phyloP scores from a whole-genome alignment of 768 basidiomycete species.

The Paxillus involutus region DNA sequence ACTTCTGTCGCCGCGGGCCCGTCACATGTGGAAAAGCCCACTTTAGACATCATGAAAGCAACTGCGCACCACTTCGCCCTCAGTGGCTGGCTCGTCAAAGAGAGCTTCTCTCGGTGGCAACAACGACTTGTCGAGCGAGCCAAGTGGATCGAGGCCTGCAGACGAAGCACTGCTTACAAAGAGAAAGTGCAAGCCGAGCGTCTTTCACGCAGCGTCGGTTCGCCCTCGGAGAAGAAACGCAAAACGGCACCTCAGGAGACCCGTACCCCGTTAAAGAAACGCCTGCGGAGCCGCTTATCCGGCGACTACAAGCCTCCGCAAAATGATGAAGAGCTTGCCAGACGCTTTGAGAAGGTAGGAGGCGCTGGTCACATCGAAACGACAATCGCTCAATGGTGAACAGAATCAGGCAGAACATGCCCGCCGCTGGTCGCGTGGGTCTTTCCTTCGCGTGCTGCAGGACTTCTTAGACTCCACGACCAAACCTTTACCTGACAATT shows the following conservation, averaged over 20 bases:
- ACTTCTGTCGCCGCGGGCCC: constrained; percentile 1
- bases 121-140: constrained; percentile 42
- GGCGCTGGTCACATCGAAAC: neutral
- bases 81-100: constrained; percentile 40
- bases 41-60: constrained; percentile 32
- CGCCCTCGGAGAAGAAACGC: constrained; percentile 22
- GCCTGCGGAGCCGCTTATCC: constrained; percentile 36
- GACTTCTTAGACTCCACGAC: constrained; percentile 38
- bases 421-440: constrained; percentile 71
- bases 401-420: constrained; percentile 75
- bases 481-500: constrained; percentile 37
- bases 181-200: constrained; percentile 43
- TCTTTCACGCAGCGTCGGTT: constrained; percentile 26
- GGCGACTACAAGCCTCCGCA: constrained; percentile 50
- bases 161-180: constrained; percentile 60
- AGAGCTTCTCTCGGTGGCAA: constrained; percentile 47
- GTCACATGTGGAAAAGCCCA: constrained; percentile 11
- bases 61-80: constrained; percentile 44
- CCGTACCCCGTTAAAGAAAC: constrained; percentile 21
- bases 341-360: constrained; percentile 66
- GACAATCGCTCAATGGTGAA: constrained; percentile 8
- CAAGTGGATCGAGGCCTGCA: constrained; percentile 63
- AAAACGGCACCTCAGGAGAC: constrained; percentile 22
- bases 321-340: constrained; percentile 65
- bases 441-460: constrained; percentile 50